These are phyloP conservation scores for Backusella tuberculispora DNA, from an alignment of 192 early-diverging fungal genomes.

Conservation along the genomic window DNA sequence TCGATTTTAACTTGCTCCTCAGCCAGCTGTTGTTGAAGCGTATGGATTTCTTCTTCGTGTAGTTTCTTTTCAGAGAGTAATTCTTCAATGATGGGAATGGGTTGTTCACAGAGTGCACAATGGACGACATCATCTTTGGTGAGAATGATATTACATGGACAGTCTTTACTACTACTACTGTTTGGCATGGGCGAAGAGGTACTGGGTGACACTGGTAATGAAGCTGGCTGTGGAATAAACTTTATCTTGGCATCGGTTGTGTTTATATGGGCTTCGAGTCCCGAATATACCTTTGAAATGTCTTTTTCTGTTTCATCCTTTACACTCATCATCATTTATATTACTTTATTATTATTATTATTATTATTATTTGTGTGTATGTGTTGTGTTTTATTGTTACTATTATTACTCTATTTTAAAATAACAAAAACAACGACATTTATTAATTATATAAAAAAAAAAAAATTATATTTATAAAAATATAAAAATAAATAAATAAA, in stretches of 20 bases:
- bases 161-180: constrained; percentile 17
- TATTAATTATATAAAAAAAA: neutral
- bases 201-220: constrained; percentile 12
- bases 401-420: too few species aligned
- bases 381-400: too few species aligned
- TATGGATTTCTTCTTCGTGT: constrained; percentile 27
- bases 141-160: constrained; percentile 38
- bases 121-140: constrained; percentile 20
- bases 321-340: constrained; percentile 7
- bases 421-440: too few species aligned
- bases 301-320: constrained; percentile 2
- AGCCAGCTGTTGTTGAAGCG: constrained; percentile 22
- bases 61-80: constrained; percentile 33
- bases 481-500: constrained; percentile 10
- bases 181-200: neutral
- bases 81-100: constrained; percentile 38
- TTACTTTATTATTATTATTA: neutral
- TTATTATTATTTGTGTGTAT: too few species aligned
- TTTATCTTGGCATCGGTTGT: constrained; percentile 24
- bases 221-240: constrained; percentile 33
- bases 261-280: neutral
- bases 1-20: constrained; percentile 27
- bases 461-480: constrained; percentile 5
- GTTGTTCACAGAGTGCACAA: constrained; percentile 35
- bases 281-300: constrained; percentile 11